Evolutionary conservation across 2,329 filamentous ascomycete genomes (phyloP).

Genomic region (Penicillium sp.): DNA sequence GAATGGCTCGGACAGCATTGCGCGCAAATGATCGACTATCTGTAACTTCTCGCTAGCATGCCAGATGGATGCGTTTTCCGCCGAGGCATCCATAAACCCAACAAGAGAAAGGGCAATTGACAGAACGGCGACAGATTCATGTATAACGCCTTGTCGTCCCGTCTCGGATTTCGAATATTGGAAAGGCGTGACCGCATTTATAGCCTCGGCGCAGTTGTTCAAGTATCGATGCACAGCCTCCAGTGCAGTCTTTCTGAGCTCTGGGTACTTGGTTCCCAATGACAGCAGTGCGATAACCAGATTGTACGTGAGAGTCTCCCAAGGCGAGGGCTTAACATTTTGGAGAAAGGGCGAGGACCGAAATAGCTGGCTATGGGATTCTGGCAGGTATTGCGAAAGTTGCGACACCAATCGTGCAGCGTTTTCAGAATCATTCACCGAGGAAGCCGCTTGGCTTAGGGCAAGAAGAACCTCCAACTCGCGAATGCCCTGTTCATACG

Average conservation of each 20-base stretch:
- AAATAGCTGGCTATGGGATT: slow-evolving; percentile 76
- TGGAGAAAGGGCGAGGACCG: slow-evolving; percentile 76
- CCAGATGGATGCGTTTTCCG: slow-evolving; percentile 78
- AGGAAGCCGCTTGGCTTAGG: slow-evolving; percentile 82
- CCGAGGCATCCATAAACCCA: slow-evolving; percentile 81
- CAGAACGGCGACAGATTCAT: slow-evolving; percentile 65
- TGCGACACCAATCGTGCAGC: slow-evolving; percentile 76
- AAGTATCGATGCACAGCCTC: slow-evolving; percentile 69
- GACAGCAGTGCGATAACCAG: slow-evolving; percentile 78
- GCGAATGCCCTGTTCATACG: slow-evolving; percentile 62
- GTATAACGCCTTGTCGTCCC: slow-evolving; percentile 33
- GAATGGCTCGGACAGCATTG: slow-evolving; percentile 77
- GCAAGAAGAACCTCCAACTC: slow-evolving; percentile 91
- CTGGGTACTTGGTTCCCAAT: slow-evolving; percentile 68
- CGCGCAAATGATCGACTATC: slow-evolving; percentile 67
- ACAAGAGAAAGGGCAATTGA: slow-evolving; percentile 80
- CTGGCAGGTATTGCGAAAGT: slow-evolving; percentile 77
- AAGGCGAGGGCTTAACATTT: slow-evolving; percentile 79
- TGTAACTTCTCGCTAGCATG: slow-evolving; percentile 66
- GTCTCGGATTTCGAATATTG: slow-evolving; percentile 55
- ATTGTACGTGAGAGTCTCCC: slow-evolving; percentile 75
- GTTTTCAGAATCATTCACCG: slow-evolving; percentile 65
- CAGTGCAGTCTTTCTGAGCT: slow-evolving; percentile 63
- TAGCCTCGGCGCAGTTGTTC: slow-evolving; percentile 62
- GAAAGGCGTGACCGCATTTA: slow-evolving; percentile 54